Evolutionary conservation across 176 grass and related monocot species (phyloP).

Genomic region (Oropetium thomaeum): DNA sequence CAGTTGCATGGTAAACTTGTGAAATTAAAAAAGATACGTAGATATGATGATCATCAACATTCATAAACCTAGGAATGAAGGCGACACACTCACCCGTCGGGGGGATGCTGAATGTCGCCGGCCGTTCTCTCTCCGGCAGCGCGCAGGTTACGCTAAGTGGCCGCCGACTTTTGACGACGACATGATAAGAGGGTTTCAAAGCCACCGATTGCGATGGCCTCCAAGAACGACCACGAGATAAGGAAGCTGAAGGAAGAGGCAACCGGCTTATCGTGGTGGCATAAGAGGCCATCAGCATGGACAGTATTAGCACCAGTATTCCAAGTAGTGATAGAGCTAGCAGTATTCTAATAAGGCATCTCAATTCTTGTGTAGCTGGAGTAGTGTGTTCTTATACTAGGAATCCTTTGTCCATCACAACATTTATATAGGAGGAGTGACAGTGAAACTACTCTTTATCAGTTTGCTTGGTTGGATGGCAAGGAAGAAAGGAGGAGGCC

Average conservation of each 20-base stretch:
- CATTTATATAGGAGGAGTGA: background rate
- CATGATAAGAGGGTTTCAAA: background rate
- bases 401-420: background rate
- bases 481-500: constrained; percentile 19
- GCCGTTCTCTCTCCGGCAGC: constrained; percentile 34
- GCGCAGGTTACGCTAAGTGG: background rate
- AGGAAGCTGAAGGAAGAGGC: background rate
- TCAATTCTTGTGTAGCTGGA: background rate
- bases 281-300: constrained; percentile 13
- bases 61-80: background rate
- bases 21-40: no score
- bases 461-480: constrained; percentile 29
- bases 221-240: constrained; percentile 1
- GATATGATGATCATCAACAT: background rate
- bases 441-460: background rate
- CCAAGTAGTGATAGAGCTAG: background rate
- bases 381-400: background rate
- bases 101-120: constrained; percentile 24
- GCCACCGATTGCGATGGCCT: background rate
- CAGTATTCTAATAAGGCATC: background rate
- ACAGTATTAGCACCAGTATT: background rate
- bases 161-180: background rate
- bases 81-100: constrained; percentile 38
- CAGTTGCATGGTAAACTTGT: no score
- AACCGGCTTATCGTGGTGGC: background rate